phyloP scores from a whole-genome alignment of 169 alveolate genomes.

The Plasmodium coatneyi region DNA sequence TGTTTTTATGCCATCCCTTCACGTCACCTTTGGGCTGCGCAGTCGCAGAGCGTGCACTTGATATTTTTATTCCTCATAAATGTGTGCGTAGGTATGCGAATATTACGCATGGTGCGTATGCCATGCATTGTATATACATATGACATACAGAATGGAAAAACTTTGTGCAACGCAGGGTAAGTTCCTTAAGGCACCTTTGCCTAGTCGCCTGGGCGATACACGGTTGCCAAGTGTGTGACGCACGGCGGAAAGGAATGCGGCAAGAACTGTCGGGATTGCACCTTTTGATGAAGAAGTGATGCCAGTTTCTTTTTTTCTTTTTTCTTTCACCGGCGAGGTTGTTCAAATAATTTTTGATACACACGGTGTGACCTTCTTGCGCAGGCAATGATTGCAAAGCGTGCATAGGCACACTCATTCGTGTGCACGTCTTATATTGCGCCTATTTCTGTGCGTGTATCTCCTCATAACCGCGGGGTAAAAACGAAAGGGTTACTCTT shows the following conservation, averaged over 20 bases:
- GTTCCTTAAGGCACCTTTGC: background rate
- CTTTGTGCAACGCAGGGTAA: background rate
- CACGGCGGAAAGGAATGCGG: background rate
- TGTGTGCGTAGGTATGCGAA: background rate
- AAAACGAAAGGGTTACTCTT: background rate
- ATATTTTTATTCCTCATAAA: background rate
- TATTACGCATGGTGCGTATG: background rate
- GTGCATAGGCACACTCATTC: background rate
- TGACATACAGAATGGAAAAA: background rate
- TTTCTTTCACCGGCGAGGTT: background rate
- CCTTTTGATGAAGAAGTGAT: background rate
- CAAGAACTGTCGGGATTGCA: background rate
- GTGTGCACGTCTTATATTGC: background rate
- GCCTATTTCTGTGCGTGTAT: background rate
- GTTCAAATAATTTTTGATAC: background rate
- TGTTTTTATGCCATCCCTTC: background rate
- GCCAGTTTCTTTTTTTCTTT: background rate
- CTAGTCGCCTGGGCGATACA: background rate
- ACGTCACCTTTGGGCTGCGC: background rate
- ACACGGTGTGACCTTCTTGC: background rate
- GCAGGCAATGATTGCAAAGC: background rate
- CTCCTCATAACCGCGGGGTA: background rate
- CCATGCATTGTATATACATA: background rate
- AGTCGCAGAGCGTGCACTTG: background rate
- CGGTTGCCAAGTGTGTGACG: background rate